A percentile compares a stretch with the other conserved stretches of the same genome.
These are phyloP conservation scores for Cladophialophora exuberans DNA, from an alignment of 2,329 filamentous ascomycete genomes.

Conservation along the genomic window DNA sequence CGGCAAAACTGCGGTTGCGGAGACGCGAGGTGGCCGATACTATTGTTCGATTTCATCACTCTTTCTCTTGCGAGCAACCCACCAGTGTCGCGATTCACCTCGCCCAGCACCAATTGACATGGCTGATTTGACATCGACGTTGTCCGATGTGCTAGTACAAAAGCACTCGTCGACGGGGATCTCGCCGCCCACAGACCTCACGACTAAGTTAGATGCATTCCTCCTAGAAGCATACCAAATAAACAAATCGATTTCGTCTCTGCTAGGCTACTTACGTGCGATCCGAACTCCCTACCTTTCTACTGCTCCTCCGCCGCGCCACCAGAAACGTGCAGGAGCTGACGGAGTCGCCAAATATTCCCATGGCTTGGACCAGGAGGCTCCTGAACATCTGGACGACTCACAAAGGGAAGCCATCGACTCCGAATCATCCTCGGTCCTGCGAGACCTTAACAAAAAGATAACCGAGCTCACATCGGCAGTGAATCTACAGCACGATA, in stretches of 20 bases:
- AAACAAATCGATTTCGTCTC: conserved; percentile 79
- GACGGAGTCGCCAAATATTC: conserved; percentile 43
- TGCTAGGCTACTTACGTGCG: conserved; percentile 77
- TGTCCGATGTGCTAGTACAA: conserved; percentile 30
- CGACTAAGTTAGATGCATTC: conserved; percentile 72
- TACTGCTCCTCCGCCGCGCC: conserved; percentile 59
- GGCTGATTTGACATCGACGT: conserved; percentile 23
- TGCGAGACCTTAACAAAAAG: conserved; percentile 80
- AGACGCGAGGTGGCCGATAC: conserved; percentile 7
- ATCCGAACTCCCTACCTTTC: conserved; percentile 92
- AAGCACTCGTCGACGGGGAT: conserved; percentile 24
- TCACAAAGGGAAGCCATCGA: conserved; percentile 84
- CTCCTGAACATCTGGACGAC: conserved; percentile 69
- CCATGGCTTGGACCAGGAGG: conserved; percentile 25
- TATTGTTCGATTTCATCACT: neutral
- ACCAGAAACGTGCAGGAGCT: conserved; percentile 36
- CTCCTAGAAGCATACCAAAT: conserved; percentile 93
- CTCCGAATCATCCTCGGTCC: conserved; percentile 79
- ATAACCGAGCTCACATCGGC: conserved; percentile 80
- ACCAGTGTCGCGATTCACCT: neutral
- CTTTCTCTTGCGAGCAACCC: neutral
- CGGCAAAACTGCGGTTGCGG: conserved; percentile 7
- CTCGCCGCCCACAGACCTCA: conserved; percentile 5
- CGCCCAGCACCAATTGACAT: conserved; percentile 7
- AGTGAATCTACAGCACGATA: conserved; percentile 78